phyloP scores from a whole-genome alignment of 345 rosid species.

The Euphorbia tirucalli region DNA sequence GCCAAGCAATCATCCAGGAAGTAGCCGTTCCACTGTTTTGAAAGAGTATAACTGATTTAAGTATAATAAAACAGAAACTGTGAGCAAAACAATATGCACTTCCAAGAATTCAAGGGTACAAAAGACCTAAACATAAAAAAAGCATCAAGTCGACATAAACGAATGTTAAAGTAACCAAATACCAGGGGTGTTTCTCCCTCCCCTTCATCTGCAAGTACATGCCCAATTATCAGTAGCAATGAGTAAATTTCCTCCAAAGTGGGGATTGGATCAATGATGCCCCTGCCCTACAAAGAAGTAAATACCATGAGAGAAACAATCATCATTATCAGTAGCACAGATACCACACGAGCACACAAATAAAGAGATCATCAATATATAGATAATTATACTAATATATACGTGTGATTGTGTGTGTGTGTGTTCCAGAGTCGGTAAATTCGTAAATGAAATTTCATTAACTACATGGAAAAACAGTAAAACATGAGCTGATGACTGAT shows the following conservation, averaged over 20 bases:
- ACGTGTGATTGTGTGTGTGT: too few species aligned
- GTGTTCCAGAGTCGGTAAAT: not conserved
- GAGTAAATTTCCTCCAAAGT: constrained; percentile 92
- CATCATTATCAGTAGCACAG: not conserved
- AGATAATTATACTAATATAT: not conserved
- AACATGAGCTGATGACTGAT: not conserved
- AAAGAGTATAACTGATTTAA: not conserved
- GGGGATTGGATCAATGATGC: constrained; percentile 70
- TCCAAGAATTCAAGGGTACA: constrained; percentile 5
- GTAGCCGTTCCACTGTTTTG: not conserved
- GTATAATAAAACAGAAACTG: not conserved
- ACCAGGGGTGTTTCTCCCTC: constrained; percentile 99
- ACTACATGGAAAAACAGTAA: not conserved
- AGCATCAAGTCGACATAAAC: constrained; percentile 3
- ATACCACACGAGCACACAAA: not conserved
- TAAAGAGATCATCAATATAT: not conserved
- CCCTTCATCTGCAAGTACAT: constrained; percentile 97
- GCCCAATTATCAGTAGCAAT: constrained; percentile 77
- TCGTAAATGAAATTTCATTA: not conserved
- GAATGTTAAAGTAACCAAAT: constrained; percentile 24
- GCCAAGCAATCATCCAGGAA: not conserved
- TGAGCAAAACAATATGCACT: not conserved
- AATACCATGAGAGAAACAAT: constrained; percentile 17
- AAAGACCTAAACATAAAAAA: not conserved
- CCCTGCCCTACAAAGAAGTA: constrained; percentile 68